Evolutionary conservation across 2,329 filamentous ascomycete genomes (phyloP).

Genomic region (Furcasterigmium sp.): DNA sequence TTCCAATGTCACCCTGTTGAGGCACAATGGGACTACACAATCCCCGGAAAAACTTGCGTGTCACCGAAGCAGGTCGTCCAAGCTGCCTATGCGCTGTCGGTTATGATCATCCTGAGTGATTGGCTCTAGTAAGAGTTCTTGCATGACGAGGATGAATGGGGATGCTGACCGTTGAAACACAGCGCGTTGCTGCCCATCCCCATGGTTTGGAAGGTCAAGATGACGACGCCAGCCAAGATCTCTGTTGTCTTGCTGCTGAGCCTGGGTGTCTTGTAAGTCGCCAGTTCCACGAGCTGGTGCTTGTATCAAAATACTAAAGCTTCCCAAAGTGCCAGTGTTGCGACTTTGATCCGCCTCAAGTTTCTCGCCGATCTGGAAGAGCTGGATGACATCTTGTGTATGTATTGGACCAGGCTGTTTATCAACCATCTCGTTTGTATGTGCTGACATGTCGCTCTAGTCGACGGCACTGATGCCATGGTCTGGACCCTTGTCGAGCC

Average conservation of each 20-base stretch:
- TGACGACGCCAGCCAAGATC: slow-evolving; percentile 45
- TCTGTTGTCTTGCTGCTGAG: slow-evolving; percentile 45
- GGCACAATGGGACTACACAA: slow-evolving; percentile 48
- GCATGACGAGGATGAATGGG: background rate
- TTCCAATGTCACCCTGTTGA: slow-evolving; percentile 45
- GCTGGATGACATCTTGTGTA: slow-evolving; percentile 43
- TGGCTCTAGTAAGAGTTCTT: slow-evolving; percentile 40
- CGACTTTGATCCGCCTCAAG: slow-evolving; percentile 46
- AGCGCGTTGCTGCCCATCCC: slow-evolving; percentile 46
- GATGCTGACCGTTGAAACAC: slow-evolving; percentile 1
- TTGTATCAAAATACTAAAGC: background rate
- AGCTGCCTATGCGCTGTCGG: slow-evolving; percentile 46
- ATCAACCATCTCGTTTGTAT: background rate
- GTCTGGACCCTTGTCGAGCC: slow-evolving; percentile 54
- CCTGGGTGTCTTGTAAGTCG: slow-evolving; percentile 42
- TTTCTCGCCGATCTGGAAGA: slow-evolving; percentile 40
- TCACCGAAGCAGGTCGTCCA: slow-evolving; percentile 35
- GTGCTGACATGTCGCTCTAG: slow-evolving; percentile 18
- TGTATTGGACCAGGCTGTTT: slow-evolving; percentile 10
- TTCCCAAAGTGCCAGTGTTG: slow-evolving; percentile 40
- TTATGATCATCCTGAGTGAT: slow-evolving; percentile 47
- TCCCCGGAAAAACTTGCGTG: slow-evolving; percentile 37
- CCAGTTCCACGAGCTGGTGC: background rate
- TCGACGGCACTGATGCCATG: slow-evolving; percentile 44
- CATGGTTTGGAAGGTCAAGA: slow-evolving; percentile 50